Evolutionary conservation across 2,329 filamentous ascomycete genomes (phyloP), one percentile per base, ranked within the genome.

Genomic region (Remersonia thermophila): DNA sequence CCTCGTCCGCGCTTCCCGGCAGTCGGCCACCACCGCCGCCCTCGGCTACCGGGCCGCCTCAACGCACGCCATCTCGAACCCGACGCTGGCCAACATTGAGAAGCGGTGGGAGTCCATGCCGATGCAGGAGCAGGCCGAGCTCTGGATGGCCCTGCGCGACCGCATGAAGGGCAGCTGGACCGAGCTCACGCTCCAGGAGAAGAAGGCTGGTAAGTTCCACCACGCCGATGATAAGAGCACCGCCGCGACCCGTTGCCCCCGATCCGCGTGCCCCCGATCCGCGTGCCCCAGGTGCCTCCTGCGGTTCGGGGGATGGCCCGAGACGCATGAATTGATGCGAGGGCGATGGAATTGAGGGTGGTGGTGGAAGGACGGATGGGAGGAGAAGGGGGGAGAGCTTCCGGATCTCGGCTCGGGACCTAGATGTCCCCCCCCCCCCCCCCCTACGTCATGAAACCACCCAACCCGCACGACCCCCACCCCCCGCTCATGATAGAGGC

Each of bases 21-120:
- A 62, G 47, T 54, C 54, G 53, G 51, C 55, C 40, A 53, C 55
- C 40, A 53, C 52, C 36, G 51, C 51, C 15, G 49, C 56, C 40
- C 59, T 65, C 54, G 58, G 65, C 52, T 61, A 62, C 41, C 47
- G 49, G 50, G 66, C 67, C 56, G 67, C 74, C 54, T 76, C 81
- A 53, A 83, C 83, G 27, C 86, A 94, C 63, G 87, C 89, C 60
- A 93, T 98, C 66, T 93, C 87, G 57, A 96, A 95, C 71, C 91
- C 93, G 52, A 95, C 85, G 41, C 77, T 98, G 56, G 83, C 85
- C 65, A 86, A 93, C 67, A 96, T 98, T 58, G 91, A 98, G 79
- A 95, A 94, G 80, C 76, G 91, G 71, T 98, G 91, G 91, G 91
- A 98, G 71, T 76, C 71, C 47, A 87, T 96, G 83, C 87, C 89